Evolutionary conservation across 169 alveolate species (phyloP), one percentile per base, ranked within the genome.

Genomic region (Theileria orientalis): DNA sequence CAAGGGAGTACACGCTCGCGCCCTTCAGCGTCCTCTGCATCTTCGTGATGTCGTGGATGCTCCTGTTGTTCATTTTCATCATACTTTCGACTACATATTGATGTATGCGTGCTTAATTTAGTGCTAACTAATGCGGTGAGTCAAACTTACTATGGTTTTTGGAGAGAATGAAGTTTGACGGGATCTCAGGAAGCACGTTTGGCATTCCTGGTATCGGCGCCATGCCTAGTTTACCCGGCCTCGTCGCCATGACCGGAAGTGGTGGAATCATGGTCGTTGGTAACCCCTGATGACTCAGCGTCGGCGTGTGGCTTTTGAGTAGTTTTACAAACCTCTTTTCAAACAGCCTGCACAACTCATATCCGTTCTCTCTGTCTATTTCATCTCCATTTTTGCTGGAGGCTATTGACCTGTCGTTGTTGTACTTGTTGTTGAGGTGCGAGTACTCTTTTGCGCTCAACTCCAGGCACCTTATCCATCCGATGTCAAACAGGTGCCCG

Each of bases 321-420:
- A 21, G 16, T 9, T 27, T 47, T 67, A 25, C 16, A 40, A 77
- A 77, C 69, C 29, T 59, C 27, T 74, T 66, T 40, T 82, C 85
- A 46, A 82, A 82, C 6, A 72, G 23, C 6, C 11, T 52, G 27
- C 84, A 73, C 33, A 82, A 57, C 46, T 63, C 70, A 37, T 66
- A n/a, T 16, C 85, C 89, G 3, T 82, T 41, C 16, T n/a, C 32
- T 3, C 29, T 42, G 29, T 76, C 86, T 9, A 72, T 74, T 75
- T 83, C 84, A 68, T 84, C 90, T 6, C 91, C 91, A 62, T 89
- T 92, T 33, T 90, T 80, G 1, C 84, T 85, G 27, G 76, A 83
- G 69, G 74, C 76, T 33, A 89, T 70, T 25, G 90, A 88, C 63
- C 47, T 72, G 60, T 76, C 47, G 44, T 76, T 84, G 69, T 84